phyloP scores from a whole-genome alignment of 129 eudicot genomes.

The Flaveria robusta region DNA sequence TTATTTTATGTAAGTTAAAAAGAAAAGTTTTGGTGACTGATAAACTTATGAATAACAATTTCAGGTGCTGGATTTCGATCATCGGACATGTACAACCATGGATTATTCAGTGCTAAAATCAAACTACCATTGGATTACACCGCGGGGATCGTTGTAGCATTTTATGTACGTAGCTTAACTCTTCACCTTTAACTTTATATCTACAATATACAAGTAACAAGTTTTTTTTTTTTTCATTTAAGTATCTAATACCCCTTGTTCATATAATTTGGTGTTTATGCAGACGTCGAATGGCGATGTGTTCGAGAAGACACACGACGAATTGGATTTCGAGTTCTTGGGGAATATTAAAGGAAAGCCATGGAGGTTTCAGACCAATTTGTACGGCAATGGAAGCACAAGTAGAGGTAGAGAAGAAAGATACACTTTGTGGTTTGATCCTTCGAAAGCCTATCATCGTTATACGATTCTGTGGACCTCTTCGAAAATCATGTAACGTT shows the following conservation, averaged over 20 bases:
- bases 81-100: slow-evolving; percentile 69
- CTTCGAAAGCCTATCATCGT: slow-evolving; percentile 76
- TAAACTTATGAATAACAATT: neutral
- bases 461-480: slow-evolving; percentile 86
- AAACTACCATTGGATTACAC: slow-evolving; percentile 84
- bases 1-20: no score
- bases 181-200: no score
- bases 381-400: slow-evolving; percentile 96
- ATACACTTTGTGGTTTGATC: slow-evolving; percentile 85
- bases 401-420: slow-evolving; percentile 93
- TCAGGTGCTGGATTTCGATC: slow-evolving; percentile 91
- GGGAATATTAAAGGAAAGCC: slow-evolving; percentile 78
- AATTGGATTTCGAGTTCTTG: slow-evolving; percentile 84
- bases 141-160: slow-evolving; percentile 92
- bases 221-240: no score
- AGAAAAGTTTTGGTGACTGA: neutral
- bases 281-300: slow-evolving; percentile 88
- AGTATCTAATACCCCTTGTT: neutral
- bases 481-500: slow-evolving; percentile 58
- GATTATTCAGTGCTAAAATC: slow-evolving; percentile 85
- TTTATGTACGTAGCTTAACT: slow-evolving; percentile 52
- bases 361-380: slow-evolving; percentile 93
- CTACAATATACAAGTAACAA: no score
- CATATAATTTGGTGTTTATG: neutral
- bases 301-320: slow-evolving; percentile 75